Base-by-base conservation (phyloP, 805 yeast genomes). In the Ogataea haglerorum region DNA sequence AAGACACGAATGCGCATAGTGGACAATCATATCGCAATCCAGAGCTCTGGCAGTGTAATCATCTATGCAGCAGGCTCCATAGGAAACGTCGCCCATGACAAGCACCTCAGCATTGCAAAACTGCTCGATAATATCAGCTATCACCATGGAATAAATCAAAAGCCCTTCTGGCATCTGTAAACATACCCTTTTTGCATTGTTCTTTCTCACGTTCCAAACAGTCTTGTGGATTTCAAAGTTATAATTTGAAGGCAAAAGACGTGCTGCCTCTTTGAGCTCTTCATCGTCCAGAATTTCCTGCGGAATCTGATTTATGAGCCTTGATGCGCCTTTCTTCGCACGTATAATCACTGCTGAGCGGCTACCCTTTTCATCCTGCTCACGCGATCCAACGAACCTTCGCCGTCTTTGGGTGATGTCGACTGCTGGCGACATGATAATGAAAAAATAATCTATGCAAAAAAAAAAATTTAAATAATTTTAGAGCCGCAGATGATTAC, bases 61-160 rank as follows among this genome's bases (percentile, higher is more conserved):
- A 60, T 93, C 99, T 33, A 93, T 89, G 65, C 99, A 93, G 60
- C 99, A 93, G 0, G 99, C 99, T 30, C 99, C 99, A 57, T 93
- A 93, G 0, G 97, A 87, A 0, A 93, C 99, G 61, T 93, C 99
- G 2, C 99, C 99, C 99, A 93, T 93, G 2, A 91, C 93, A 1
- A 93, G 70, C 0, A 90, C 85, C 56, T 90, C 96, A 38, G 84
- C 88, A 2, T 68, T 64, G 60, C 97, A 90, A 53, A 93, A 91
- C 61, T 90, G 96, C 56, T 88, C 95, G 25, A 93, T 60, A 17
- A 93, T 91, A 63, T 93, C 99, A 4, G 95, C 75, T n/a, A 93
- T 78, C 27, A 93, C 75, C 45, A 95, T 72, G 0, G 97, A 82
- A 58, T 90, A 93, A 1, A 93, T 85, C 36, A 93, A 67, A 22